phyloP scores from a whole-genome alignment of 371 early-diverging fungal species.

The Zopfochytrium polystomum region DNA sequence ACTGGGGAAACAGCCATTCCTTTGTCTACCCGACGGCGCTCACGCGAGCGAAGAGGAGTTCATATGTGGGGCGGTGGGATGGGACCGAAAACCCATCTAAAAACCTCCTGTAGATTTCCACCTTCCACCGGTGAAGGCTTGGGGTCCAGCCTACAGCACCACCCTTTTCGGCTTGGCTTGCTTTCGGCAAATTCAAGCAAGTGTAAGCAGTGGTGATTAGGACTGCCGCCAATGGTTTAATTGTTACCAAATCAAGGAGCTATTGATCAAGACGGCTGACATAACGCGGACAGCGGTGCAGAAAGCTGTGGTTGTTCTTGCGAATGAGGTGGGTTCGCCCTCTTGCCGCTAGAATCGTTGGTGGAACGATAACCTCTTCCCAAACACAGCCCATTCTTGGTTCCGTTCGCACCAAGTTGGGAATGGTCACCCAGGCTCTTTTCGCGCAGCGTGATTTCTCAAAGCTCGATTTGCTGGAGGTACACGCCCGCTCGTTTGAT shows the following conservation, averaged over 20 bases:
- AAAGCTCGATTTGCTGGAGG: conserved; percentile 69
- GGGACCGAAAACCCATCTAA: neutral
- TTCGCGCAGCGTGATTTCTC: conserved; percentile 79
- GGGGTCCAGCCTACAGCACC: conserved; percentile 50
- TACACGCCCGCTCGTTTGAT: conserved; percentile 27
- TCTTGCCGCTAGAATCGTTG: neutral
- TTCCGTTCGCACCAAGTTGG: conserved; percentile 67
- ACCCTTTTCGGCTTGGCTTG: conserved; percentile 83
- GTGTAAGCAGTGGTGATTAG: conserved; percentile 23
- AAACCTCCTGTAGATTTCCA: conserved; percentile 61
- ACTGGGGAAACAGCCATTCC: conserved; percentile 38
- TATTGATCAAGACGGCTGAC: conserved; percentile 67
- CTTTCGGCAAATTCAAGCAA: conserved; percentile 69
- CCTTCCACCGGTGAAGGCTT: conserved; percentile 69
- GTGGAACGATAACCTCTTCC: neutral
- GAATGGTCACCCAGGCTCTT: conserved; percentile 74
- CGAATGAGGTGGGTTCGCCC: conserved; percentile 54
- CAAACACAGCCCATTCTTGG: conserved; percentile 78
- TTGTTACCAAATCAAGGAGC: conserved; percentile 44
- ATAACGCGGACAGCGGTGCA: conserved; percentile 78
- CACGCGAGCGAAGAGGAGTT: conserved; percentile 77
- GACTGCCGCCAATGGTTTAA: conserved; percentile 12
- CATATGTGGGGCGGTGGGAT: conserved; percentile 44
- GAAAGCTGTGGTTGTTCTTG: conserved; percentile 76
- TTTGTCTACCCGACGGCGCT: conserved; percentile 66